Base-by-base conservation (phyloP, 169 alveolate species). In the Pseudocohnilembus persalinus region DNA sequence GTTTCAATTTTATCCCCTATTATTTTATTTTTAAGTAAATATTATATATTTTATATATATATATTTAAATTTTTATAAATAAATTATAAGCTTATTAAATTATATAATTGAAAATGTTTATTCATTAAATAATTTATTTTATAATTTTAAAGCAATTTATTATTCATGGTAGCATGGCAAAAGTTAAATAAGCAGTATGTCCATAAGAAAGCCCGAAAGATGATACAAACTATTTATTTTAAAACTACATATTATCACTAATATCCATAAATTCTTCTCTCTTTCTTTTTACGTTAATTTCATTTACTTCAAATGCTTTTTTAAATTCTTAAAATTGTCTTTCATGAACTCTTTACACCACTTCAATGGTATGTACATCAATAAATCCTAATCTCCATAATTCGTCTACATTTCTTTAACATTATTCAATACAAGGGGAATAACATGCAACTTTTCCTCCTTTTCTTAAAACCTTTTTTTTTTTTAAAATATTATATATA, bases 351-450 rank as follows among this genome's bases (percentile, higher is more conserved):
- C 94, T 88, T 76, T 91, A 87, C 73, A 94, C 76, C 72, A 91
- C 86, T 82, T 94, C 97, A 84, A 83, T 88, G 80, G 94, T 94
- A 72, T 92, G 83, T 32, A 94, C 83, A 74, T 92, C 92, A 77
- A 90, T 87, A 87, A 90, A 94, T 33, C 89, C 88, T 64, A 83
- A 87, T 76, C 88, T 92, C 64, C 88, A 88, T 92, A 95, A 84
- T 63, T 65, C 91, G 65, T 79, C 76, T 72, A 85, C 83, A 29
- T 93, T 92, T 82, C 92, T 93, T 78, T 93, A 84, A n/a, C 93
- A 95, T 85, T 93, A 92, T 76, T 95, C 97, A 76, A 95, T 95
- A 77, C 97, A 95, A 0, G 97, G 97, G n/a, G 95, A 90, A 88
- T 93, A 95, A 88, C 94, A 92, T 31, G 95, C 93, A 26, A 95